Percentiles rank a stretch among this genome's conserved stretches.
These are phyloP conservation scores for Blastobotrys muscicola DNA, from an alignment of 805 yeast genomes.

Conservation along the genomic window DNA sequence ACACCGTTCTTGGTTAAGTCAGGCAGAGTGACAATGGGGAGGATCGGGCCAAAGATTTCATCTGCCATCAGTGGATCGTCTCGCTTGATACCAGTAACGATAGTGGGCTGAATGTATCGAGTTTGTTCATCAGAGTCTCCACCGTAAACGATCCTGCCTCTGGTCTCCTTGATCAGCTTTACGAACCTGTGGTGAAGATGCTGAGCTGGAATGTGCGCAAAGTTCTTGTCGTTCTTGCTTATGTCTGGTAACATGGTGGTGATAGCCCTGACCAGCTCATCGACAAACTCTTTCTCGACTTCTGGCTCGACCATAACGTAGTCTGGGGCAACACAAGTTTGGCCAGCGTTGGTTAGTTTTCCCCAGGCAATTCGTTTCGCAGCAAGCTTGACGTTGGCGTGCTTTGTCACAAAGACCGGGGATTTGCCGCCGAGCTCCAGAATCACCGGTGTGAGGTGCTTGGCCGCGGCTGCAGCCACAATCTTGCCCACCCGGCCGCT, in stretches of 20 bases:
- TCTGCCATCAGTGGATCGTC: conserved; percentile 62
- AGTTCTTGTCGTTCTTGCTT: conserved; percentile 29
- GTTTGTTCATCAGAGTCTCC: conserved; percentile 26
- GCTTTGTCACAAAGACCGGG: conserved; percentile 61
- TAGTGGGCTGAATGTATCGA: conserved; percentile 57
- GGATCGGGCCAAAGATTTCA: conserved; percentile 79
- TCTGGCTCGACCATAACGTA: conserved; percentile 60
- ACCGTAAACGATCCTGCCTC: conserved; percentile 42
- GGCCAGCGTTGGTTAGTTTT: conserved; percentile 76
- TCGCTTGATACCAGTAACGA: conserved; percentile 52
- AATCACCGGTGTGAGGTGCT: conserved; percentile 66
- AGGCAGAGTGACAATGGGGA: conserved; percentile 57
- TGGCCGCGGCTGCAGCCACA: conserved; percentile 72
- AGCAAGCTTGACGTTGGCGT: conserved; percentile 31
- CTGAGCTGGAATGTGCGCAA: conserved; percentile 50
- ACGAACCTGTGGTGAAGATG: conserved; percentile 36
- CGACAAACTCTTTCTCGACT: conserved; percentile 43
- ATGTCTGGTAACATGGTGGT: conserved; percentile 32
- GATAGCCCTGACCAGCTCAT: conserved; percentile 32
- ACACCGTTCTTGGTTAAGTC: conserved; percentile 22
- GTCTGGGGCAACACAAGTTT: conserved; percentile 86
- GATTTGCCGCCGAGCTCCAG: conserved; percentile 91
- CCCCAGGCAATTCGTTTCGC: conserved; percentile 71
- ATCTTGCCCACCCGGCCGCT: conserved; percentile 65
- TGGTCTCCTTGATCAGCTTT: conserved; percentile 26